Percentiles rank a stretch among this genome's conserved stretches.
Conservation (phyloP, 345 rosid genomes). For the Rhodomyrtus tomentosa region DNA sequence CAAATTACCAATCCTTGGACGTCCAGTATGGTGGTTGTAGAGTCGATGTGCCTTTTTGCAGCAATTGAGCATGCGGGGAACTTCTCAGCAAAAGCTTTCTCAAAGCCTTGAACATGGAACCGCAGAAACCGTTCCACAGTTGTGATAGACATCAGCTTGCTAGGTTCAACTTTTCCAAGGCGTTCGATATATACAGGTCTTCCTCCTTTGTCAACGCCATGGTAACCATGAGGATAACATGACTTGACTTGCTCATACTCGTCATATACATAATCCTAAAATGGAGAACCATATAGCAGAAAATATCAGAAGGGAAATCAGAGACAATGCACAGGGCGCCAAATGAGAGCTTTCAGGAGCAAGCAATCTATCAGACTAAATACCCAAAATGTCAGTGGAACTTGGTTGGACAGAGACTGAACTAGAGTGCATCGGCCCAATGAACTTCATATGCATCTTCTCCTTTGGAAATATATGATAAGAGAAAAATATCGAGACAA, state of each 20-base stretch:
- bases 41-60: conserved; percentile 68
- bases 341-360: not conserved
- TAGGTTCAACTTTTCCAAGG: conserved; percentile 66
- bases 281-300: not conserved
- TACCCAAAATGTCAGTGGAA: not conserved
- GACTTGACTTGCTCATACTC: conserved; percentile 71
- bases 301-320: not conserved
- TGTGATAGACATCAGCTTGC: conserved; percentile 71
- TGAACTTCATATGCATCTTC: not conserved
- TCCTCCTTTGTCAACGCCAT: conserved; percentile 88
- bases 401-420: not conserved
- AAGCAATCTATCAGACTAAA: not conserved
- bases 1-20: conserved; percentile 73
- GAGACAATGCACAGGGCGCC: not conserved
- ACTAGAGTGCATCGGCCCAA: conserved; percentile 1
- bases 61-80: conserved; percentile 90
- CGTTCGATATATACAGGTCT: conserved; percentile 84
- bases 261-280: conserved; percentile 79
- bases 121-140: conserved; percentile 79
- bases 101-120: conserved; percentile 89
- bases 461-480: not conserved
- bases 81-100: conserved; percentile 76
- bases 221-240: conserved; percentile 92
- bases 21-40: conserved; percentile 70
- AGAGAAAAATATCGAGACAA: not conserved